Base-by-base conservation (phyloP, 1,139 yeast species). In the Arxiozyma heterogenica region DNA sequence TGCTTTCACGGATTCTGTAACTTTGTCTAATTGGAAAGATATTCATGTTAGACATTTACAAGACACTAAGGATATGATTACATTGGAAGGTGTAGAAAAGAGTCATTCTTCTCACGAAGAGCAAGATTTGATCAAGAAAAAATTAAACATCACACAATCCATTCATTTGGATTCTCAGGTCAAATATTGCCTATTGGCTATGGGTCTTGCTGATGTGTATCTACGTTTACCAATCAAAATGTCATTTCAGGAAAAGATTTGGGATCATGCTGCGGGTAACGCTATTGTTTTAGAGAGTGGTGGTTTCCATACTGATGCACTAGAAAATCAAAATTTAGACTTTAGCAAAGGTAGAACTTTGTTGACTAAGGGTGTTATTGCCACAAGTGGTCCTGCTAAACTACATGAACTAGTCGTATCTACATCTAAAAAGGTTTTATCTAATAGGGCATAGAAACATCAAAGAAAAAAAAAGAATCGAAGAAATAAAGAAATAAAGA, bases 231-330 rank as follows among this genome's bases (percentile, higher is more conserved):
- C 99, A 15, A 81, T 84, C 50, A 82, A 79, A 59, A 78, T 81
- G 52, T 72, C 79, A 3, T 93, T 91, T 69, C 80, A 88, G 64
- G 99, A 93, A 68, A 93, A 94, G 72, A 90, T 93, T 57, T 93
- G 98, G 98, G 99, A 93, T 70, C 99, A 93, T 69, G 98, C 98
- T 25, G 95, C 97, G 1, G 99, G 98, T 6, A 85, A 86, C 62
- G 76, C 91, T 15, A 78, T 93, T 59, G 83, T 94, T 47, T 77
- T 80, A 42, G 98, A 94, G 70, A 87, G 95, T 62, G 98, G 98
- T 49, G 98, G 98, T 9, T 70, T 75, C 53, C 98, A 93, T 30
- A 83, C 94, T 17, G 98, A 93, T 67, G 81, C 91, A 65, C 69
- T 79, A 54, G 95, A 97, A 12, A 74, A 75, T 41, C 71, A 70